A percentile compares a stretch with the other conserved stretches of the same genome.
Conservation (phyloP, 208 protist species). For the Leishmania braziliensis region DNA sequence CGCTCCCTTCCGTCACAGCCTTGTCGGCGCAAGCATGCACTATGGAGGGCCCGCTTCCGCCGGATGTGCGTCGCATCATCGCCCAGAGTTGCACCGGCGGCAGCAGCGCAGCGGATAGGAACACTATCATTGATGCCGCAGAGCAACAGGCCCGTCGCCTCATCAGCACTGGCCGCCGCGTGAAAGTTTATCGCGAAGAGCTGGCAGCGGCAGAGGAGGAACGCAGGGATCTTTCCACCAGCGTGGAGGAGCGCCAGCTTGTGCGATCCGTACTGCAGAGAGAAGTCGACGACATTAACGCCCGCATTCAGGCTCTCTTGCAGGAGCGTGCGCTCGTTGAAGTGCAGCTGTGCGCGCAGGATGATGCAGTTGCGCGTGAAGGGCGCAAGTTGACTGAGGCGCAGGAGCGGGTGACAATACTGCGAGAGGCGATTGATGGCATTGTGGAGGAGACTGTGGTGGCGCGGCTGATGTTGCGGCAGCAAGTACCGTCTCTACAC, state of each 20-base stretch:
- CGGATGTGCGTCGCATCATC: slow-evolving; percentile 77
- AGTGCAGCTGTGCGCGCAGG: slow-evolving; percentile 57
- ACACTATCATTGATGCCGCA: slow-evolving; percentile 36
- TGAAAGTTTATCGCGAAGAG: slow-evolving; percentile 84
- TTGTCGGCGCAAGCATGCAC: background rate
- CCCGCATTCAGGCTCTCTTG: slow-evolving; percentile 51
- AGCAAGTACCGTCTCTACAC: slow-evolving; percentile 76
- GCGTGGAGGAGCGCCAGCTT: slow-evolving; percentile 45
- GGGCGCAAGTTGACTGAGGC: slow-evolving; percentile 60
- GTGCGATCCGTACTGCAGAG: slow-evolving; percentile 50
- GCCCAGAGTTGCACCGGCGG: slow-evolving; percentile 34
- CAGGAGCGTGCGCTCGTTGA: slow-evolving; percentile 71
- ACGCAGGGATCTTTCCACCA: slow-evolving; percentile 47
- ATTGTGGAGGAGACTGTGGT: slow-evolving; percentile 59
- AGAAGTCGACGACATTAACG: slow-evolving; percentile 71
- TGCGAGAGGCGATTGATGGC: slow-evolving; percentile 66
- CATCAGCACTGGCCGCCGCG: slow-evolving; percentile 74
- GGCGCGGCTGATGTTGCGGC: slow-evolving; percentile 61
- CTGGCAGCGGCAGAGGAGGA: slow-evolving; percentile 74
- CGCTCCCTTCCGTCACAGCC: background rate
- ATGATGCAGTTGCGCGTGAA: slow-evolving; percentile 31
- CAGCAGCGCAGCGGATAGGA: slow-evolving; percentile 1
- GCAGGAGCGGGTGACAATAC: slow-evolving; percentile 54
- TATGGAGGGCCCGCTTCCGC: slow-evolving; percentile 71
- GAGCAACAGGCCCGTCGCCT: slow-evolving; percentile 81